Conservation (phyloP, 163 green algal species). For the Coccomyxa subellipsoidea region DNA sequence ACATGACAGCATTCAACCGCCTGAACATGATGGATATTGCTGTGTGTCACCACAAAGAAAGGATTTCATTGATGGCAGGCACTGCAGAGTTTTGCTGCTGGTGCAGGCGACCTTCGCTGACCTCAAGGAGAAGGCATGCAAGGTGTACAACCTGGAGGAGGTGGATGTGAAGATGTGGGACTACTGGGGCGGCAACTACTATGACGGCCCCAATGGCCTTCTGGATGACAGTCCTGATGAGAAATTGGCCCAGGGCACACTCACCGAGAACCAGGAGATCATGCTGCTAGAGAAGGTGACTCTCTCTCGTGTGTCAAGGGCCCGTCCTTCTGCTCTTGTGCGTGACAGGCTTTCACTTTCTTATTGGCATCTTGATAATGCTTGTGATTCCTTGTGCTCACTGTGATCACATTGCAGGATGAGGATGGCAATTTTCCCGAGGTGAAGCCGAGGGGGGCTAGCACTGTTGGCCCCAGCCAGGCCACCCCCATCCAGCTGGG, state of each 20-base stretch:
- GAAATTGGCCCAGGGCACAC: constrained; percentile 23
- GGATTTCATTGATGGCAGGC: too few species aligned
- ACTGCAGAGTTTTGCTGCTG: background rate
- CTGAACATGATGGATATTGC: too few species aligned
- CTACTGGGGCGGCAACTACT: constrained; percentile 26
- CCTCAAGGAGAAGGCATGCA: constrained; percentile 50
- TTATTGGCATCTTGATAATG: too few species aligned
- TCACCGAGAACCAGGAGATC: constrained; percentile 53
- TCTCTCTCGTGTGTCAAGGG: too few species aligned
- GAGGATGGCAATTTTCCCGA: background rate
- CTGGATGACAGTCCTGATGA: background rate
- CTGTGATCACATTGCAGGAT: background rate
- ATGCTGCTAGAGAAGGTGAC: constrained; percentile 46
- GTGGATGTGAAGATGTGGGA: constrained; percentile 48
- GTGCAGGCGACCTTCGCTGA: constrained; percentile 39
- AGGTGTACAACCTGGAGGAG: constrained; percentile 25
- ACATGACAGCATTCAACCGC: background rate
- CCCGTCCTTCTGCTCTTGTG: too few species aligned
- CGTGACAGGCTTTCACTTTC: too few species aligned
- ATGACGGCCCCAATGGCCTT: constrained; percentile 29
- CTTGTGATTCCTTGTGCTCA: background rate
- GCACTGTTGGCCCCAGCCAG: too few species aligned
- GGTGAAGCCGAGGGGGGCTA: background rate
- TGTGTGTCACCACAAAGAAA: too few species aligned
- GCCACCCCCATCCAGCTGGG: background rate